Base-by-base conservation (phyloP, 495 filamentous ascomycete genomes). In the Parathielavia hyrcaniae region DNA sequence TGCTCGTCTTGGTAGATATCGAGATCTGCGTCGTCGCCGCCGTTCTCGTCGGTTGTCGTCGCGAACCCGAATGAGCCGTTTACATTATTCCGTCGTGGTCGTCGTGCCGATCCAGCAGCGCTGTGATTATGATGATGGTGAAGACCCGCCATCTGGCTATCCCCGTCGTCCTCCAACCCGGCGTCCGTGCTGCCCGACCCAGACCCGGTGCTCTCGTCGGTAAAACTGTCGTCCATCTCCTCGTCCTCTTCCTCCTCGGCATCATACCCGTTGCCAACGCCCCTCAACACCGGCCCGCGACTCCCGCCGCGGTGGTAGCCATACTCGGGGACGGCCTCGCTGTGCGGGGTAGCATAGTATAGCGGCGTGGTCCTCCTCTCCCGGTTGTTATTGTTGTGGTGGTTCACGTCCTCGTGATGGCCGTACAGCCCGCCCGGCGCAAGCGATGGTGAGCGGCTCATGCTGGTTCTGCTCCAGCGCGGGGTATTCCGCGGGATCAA, bases 261-360 rank as follows among this genome's bases (percentile, higher is more conserved):
- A 47, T 67, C 63, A 9, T 50, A 54, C 13, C 48, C 48, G 12
- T 22, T 11, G 4, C 36, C 17, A 20, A 40, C n/a, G 11, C 14
- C 13, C 1, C 19, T 12, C 4, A 16, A 20, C 38, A 11, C 12
- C 7, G 61, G 62, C 5, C 51, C 50, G 12, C 61, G 57, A 32
- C 66, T 66, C 11, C 62, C 64, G 2, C 41, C 63, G 0, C 64
- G 62, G 5, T 66, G 53, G 39, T 58, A 64, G 2, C 50, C 59
- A 17, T 44, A 50, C 35, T 69, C 61, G 4, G 58, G 61, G 1
- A 67, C 23, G 13, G 62, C 65, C 12, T 79, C 79, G 61, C 79
- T 83, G 56, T 79, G 67, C 9, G 82, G 82, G 8, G 82, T 85
- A 1, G 77, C 78, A 47, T 77, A 79, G 46, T 72, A 80, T 47